These are phyloP conservation scores for Pyronema domesticum DNA, from an alignment of 495 filamentous ascomycete genomes.

Conservation along the genomic window DNA sequence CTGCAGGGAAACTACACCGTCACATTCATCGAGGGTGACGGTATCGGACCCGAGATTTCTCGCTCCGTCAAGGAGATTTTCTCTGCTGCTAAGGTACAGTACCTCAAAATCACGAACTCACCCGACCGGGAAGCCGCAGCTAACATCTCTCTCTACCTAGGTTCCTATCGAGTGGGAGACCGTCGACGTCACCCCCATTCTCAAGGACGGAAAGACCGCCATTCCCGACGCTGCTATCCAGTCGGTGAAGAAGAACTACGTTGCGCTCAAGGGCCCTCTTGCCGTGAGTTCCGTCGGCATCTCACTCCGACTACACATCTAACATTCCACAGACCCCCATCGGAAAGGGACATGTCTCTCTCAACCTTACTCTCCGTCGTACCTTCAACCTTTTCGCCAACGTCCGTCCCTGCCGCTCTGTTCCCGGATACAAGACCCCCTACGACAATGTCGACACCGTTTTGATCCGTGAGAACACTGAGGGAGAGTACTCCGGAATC, in stretches of 20 bases:
- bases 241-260: conserved; percentile 79
- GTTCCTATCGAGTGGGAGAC: conserved; percentile 91
- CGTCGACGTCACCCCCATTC: conserved; percentile 78
- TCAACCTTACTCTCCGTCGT: conserved; percentile 92
- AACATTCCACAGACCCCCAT: conserved; percentile 56
- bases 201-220: conserved; percentile 83
- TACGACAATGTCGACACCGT: conserved; percentile 97
- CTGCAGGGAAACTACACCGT: conserved; percentile 80
- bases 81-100: conserved; percentile 65
- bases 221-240: conserved; percentile 82
- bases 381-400: conserved; percentile 99
- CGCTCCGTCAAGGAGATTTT: conserved; percentile 97
- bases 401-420: conserved; percentile 88
- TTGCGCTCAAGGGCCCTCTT: conserved; percentile 92
- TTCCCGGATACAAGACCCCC: conserved; percentile 92
- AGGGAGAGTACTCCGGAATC: conserved; percentile 98
- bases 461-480: conserved; percentile 97
- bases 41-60: conserved; percentile 93
- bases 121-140: background rate
- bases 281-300: conserved; percentile 44
- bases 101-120: background rate
- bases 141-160: conserved; percentile 30
- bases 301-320: background rate
- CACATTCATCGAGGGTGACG: conserved; percentile 94
- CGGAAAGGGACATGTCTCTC: conserved; percentile 96